Base-by-base conservation (phyloP, 2,329 filamentous ascomycete genomes). In the Stemphylium vesicarium region DNA sequence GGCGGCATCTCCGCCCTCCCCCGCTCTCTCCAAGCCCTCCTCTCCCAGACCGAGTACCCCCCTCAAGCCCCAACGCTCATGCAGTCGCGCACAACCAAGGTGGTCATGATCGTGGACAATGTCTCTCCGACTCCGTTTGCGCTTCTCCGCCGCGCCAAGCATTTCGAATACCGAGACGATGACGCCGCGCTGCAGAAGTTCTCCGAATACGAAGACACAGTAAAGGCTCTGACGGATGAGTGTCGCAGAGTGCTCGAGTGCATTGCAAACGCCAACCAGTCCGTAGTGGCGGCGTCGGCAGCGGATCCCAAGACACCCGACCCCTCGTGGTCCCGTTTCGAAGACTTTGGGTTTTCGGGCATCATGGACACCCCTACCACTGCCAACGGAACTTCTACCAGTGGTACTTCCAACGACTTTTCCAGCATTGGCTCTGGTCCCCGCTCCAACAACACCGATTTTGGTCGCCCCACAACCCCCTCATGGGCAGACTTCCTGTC, bases 401-500 rank as follows among this genome's bases (percentile, higher is more conserved):
- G 56, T 8, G 57, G 60, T 12, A 62, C 64, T 41, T 36, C 65
- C 9, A 87, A 96, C 60, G 94, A 94, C 3, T 97, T 98, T 68
- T 85, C 90, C 1, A 85, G 85, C 16, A 74, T 96, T 33, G 83
- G 86, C 53, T 84, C 84, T 12, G 85, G 85, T 5, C 86, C 92
- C 13, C 83, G 85, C 5, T 91, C 91, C 9, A 85, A 85, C 46
- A 83, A 77, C n/a, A 83, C 83, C 38, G 85, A 88, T 53, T 77
- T 89, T 40, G 92, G 85, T 32, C 85, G 95, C 53, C 95, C 95
- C 1, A 98, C 92, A 0, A 99, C 95, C 0, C 95, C 95, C 1
- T 98, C 95, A 0, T 99, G 95, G 95, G 95, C 95, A 3, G 95
- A 99, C 73, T 99, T 99, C 74, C 82, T 99, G 53, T 96, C 92